phyloP scores from a whole-genome alignment of 2,329 filamentous ascomycete genomes.

The Beauveria asiatica region DNA sequence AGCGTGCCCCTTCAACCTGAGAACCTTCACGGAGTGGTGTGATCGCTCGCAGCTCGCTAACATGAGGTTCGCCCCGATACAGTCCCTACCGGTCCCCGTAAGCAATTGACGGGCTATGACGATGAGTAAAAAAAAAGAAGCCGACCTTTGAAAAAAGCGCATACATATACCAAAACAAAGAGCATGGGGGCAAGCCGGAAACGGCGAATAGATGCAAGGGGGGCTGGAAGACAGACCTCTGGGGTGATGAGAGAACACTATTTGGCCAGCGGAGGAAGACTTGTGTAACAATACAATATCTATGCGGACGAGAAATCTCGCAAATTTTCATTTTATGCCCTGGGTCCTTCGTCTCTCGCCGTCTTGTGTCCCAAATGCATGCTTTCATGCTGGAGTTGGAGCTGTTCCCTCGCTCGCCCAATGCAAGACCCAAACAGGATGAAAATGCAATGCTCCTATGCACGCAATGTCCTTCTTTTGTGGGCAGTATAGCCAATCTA shows the following conservation, averaged over 20 bases:
- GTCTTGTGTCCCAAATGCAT: not conserved
- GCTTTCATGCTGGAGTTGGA: not conserved
- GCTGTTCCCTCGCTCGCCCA: not conserved
- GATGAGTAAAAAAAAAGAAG: constrained; percentile 33
- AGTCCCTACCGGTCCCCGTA: constrained; percentile 53
- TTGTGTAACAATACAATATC: constrained; percentile 8
- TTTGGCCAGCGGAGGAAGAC: not conserved
- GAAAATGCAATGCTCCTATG: not conserved
- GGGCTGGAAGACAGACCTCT: not conserved
- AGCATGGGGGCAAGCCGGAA: not conserved
- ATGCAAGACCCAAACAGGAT: not conserved
- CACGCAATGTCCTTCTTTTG: not conserved
- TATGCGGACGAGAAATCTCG: not conserved
- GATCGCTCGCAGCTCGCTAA: not conserved
- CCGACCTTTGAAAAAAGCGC: constrained; percentile 9
- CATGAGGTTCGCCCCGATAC: not conserved
- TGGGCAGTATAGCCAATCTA: not conserved
- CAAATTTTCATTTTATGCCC: no score
- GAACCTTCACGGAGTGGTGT: no score
- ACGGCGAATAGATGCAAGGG: not conserved
- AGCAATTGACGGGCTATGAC: constrained; percentile 52
- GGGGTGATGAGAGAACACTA: not conserved
- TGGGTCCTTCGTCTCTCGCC: not conserved
- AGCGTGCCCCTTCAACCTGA: no score
- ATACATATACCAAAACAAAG: not conserved